Base-by-base conservation (phyloP, 805 yeast species). In the Komagataella populi region DNA sequence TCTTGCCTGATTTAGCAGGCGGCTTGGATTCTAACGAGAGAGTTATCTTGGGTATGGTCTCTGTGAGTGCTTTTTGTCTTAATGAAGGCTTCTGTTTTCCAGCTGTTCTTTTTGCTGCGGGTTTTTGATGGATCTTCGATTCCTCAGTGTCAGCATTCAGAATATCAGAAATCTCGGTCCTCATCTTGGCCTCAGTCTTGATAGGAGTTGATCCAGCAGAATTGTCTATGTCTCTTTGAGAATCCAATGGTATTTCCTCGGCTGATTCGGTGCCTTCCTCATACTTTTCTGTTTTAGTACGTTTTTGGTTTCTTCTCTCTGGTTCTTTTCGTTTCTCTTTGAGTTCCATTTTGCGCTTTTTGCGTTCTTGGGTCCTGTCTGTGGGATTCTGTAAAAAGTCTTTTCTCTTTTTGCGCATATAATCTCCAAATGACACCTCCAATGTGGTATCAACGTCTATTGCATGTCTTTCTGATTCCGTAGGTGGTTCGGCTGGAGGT, bases 361-460 rank as follows among this genome's bases (percentile, higher is more conserved):
- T 45, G 23, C 47, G n/a, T 10, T 43, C 50, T 23, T 20, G 23
- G 6, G 20, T 36, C n/a, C 20, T 44, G 23, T 46, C 51, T 7
- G 24, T 24, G n/a, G 30, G 39, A 16, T 23, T 45, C 7, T 45
- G 22, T 14, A 74, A 55, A 50, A 70, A 71, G 30, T 58, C 59
- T 6, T 57, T 55, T 16, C 78, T 62, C 48, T 67, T 69, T 10
- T 65, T 61, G 6, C 62, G 60, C 70, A 74, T 67, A 7, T 60
- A 59, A 36, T 65, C 64, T 12, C 78, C 81, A 57, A 69, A 76
- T 44, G 62, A 64, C 43, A 63, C 58, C 54, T 76, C 81, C 23
- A 61, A 63, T 6, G 61, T 66, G 7, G 78, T 61, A 52, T 76
- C 81, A 20, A 72, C 63, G 54, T 76, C 71, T 49, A 70, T 76